Evolutionary conservation across 257 asterid genomes (phyloP).

Genomic region (Vinca minor): DNA sequence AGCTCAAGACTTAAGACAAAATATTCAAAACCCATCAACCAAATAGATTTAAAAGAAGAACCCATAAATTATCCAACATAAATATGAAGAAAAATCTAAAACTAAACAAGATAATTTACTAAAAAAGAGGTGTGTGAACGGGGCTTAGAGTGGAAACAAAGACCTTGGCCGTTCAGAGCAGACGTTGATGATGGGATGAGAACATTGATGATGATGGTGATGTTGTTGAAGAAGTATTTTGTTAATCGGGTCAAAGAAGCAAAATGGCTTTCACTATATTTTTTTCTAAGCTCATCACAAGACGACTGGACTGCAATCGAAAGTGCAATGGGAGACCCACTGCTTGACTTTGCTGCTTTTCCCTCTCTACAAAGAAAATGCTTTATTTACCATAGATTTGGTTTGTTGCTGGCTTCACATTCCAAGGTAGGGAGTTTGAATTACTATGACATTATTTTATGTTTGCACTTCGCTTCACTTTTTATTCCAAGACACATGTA

Average conservation of each 20-base stretch:
- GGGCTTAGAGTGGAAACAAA: not conserved
- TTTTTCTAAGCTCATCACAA: too few relatives aligned
- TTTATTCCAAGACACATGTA: too few relatives aligned
- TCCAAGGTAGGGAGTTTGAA: too few relatives aligned
- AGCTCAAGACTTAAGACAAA: slow-evolving; percentile 6
- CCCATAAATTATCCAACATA: not conserved
- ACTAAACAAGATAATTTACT: too few relatives aligned
- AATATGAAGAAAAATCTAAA: too few relatives aligned
- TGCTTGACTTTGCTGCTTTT: slow-evolving; percentile 17
- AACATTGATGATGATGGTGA: not conserved
- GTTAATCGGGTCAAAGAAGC: slow-evolving; percentile 16
- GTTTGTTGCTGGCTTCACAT: too few relatives aligned
- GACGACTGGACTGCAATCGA: slow-evolving; percentile 17
- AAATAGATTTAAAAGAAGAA: slow-evolving; percentile 7
- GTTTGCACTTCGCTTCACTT: too few relatives aligned
- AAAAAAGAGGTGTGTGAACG: not conserved
- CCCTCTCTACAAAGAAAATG: too few relatives aligned
- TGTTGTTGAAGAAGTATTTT: too few relatives aligned
- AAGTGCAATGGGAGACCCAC: slow-evolving; percentile 2
- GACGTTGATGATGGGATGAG: slow-evolving; percentile 5
- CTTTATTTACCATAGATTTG: too few relatives aligned
- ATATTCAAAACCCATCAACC: not conserved
- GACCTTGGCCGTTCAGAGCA: slow-evolving; percentile 5
- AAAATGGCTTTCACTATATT: not conserved
- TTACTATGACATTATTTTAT: too few relatives aligned